phyloP scores from a whole-genome alignment of 2,329 filamentous ascomycete genomes.

The Trichophyton verrucosum region DNA sequence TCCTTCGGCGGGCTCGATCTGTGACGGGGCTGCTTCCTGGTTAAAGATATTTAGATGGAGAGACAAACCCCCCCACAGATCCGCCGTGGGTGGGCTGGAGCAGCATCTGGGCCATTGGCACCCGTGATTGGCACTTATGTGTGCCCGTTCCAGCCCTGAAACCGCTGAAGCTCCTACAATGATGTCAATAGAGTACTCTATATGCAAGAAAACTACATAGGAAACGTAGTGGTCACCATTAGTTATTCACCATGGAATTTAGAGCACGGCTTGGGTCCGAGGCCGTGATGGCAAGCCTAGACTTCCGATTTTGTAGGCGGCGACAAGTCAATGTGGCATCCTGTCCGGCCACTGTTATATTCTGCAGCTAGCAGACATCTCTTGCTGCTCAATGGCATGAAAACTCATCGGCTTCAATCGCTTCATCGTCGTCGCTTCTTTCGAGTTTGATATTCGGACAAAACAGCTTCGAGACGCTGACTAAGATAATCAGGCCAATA shows the following conservation, averaged over 20 bases:
- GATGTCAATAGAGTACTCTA: neutral
- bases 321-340: neutral
- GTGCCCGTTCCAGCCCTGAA: neutral
- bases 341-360: neutral
- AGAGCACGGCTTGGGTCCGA: too few relatives aligned
- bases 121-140: too few relatives aligned
- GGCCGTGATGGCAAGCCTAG: too few relatives aligned
- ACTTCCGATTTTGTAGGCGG: too few relatives aligned
- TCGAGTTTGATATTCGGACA: too few relatives aligned
- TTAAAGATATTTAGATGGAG: neutral
- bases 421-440: neutral
- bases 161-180: neutral
- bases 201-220: neutral
- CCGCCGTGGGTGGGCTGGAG: neutral
- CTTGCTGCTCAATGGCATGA: neutral
- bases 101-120: neutral
- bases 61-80: neutral
- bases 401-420: neutral
- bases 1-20: neutral
- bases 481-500: neutral
- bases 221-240: neutral
- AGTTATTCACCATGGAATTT: too few relatives aligned
- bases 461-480: neutral
- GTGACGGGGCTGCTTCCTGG: neutral
- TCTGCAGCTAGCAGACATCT: neutral